Conservation (phyloP, 1,284 basidiomycete species). For the Amylostereum chailletii region DNA sequence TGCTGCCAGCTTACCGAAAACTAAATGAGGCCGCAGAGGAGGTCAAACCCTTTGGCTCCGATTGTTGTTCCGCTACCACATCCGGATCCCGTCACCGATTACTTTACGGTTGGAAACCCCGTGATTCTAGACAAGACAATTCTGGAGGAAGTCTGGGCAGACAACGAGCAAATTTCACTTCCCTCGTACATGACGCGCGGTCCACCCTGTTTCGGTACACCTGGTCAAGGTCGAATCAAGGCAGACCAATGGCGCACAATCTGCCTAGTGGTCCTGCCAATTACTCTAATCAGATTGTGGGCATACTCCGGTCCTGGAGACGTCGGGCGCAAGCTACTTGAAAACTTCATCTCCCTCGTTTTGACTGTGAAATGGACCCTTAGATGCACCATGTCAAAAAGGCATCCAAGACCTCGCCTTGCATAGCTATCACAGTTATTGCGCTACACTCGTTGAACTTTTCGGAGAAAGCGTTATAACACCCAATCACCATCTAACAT, state of each 20-base stretch:
- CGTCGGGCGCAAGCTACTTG: not conserved
- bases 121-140: not conserved
- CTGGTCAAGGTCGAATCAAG: conserved; percentile 8
- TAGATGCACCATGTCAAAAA: not conserved
- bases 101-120: too few relatives aligned
- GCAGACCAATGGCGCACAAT: conserved; percentile 10
- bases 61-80: too few relatives aligned
- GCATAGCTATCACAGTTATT: too few relatives aligned
- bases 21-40: too few relatives aligned
- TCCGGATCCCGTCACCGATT: too few relatives aligned
- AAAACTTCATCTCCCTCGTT: conserved; percentile 6
- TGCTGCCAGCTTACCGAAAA: too few relatives aligned
- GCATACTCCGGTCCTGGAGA: not conserved
- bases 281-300: conserved; percentile 10
- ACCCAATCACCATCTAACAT: not conserved
- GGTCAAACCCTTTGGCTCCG: too few relatives aligned
- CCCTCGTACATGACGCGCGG: conserved; percentile 8
- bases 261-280: conserved; percentile 7
- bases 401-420: too few relatives aligned
- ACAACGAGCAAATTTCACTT: conserved; percentile 3
- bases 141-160: not conserved
- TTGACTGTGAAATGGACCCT: not conserved
- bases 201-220: conserved; percentile 4
- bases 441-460: too few relatives aligned
- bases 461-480: too few relatives aligned